These are phyloP conservation scores for Acanthamoeba divionensis DNA, from an alignment of 208 protist species.

Conservation along the genomic window DNA sequence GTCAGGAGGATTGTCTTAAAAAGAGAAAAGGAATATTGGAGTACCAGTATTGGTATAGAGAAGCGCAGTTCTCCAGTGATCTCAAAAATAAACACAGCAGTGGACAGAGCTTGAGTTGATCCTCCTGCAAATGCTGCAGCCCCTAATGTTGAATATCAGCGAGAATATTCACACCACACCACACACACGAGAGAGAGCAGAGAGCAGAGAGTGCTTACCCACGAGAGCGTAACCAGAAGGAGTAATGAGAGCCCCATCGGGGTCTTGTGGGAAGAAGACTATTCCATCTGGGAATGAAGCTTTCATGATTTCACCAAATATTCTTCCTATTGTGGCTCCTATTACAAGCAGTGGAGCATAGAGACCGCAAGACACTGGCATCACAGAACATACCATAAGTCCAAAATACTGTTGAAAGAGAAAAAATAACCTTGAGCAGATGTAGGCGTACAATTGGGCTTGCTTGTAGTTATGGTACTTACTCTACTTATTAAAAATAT, in stretches of 20 bases:
- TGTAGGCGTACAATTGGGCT: too few species aligned
- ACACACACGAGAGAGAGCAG: background rate
- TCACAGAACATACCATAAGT: background rate
- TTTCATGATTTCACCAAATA: slow-evolving; percentile 30
- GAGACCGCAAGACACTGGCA: slow-evolving; percentile 55
- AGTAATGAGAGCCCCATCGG: background rate
- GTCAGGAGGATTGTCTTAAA: background rate
- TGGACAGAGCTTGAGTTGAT: slow-evolving; percentile 50
- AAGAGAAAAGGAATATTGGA: background rate
- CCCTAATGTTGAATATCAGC: background rate
- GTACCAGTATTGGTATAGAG: slow-evolving; percentile 21
- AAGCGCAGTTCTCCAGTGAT: slow-evolving; percentile 38
- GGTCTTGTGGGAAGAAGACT: slow-evolving; percentile 23
- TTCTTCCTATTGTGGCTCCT: slow-evolving; percentile 32
- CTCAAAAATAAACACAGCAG: slow-evolving; percentile 56
- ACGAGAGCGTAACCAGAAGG: slow-evolving; percentile 51
- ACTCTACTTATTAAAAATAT: too few species aligned
- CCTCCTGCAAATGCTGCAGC: slow-evolving; percentile 39
- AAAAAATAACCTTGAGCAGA: too few species aligned
- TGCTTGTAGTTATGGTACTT: too few species aligned
- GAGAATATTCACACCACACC: too few species aligned
- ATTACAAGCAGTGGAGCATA: background rate
- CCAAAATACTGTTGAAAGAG: slow-evolving; percentile 38
- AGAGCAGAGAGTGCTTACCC: background rate
- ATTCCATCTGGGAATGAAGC: background rate